Percentiles rank a stretch among this genome's conserved stretches.
Evolutionary conservation across 192 early-diverging fungal species (phyloP).

Genomic region (Chytriomyces confervae): DNA sequence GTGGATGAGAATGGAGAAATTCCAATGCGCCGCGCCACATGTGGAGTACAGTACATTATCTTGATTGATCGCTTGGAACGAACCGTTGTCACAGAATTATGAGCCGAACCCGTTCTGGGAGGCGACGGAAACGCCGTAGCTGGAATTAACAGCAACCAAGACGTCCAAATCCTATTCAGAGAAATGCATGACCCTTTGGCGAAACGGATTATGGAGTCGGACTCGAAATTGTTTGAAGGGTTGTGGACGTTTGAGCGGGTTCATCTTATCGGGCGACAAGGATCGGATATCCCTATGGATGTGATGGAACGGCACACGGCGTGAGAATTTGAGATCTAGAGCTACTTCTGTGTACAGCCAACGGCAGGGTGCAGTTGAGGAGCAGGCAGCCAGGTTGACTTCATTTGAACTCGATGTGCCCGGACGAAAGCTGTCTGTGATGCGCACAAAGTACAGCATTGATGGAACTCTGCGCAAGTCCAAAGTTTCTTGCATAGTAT

Average conservation of each 20-base stretch:
- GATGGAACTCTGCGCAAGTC: slow-evolving; percentile 19
- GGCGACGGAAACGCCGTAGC: slow-evolving; percentile 38
- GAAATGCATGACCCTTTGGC: slow-evolving; percentile 38
- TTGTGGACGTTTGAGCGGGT: slow-evolving; percentile 51
- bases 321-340: neutral
- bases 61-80: slow-evolving; percentile 37
- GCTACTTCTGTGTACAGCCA: neutral
- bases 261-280: slow-evolving; percentile 32
- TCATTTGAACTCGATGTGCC: slow-evolving; percentile 9
- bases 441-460: slow-evolving; percentile 34
- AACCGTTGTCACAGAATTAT: slow-evolving; percentile 52
- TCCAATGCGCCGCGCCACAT: slow-evolving; percentile 16
- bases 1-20: neutral
- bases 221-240: slow-evolving; percentile 36
- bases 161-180: slow-evolving; percentile 40
- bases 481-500: slow-evolving; percentile 2
- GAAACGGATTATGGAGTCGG: slow-evolving; percentile 35
- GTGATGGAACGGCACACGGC: too few relatives aligned
- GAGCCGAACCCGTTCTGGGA: slow-evolving; percentile 51
- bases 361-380: neutral
- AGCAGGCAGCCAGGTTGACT: neutral
- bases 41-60: slow-evolving; percentile 54
- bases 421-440: neutral
- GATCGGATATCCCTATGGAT: neutral
- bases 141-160: neutral